Percentiles rank a stretch among this genome's conserved stretches.
Conservation (phyloP, 2,329 filamentous ascomycete species). For the Alternaria brassicicola region DNA sequence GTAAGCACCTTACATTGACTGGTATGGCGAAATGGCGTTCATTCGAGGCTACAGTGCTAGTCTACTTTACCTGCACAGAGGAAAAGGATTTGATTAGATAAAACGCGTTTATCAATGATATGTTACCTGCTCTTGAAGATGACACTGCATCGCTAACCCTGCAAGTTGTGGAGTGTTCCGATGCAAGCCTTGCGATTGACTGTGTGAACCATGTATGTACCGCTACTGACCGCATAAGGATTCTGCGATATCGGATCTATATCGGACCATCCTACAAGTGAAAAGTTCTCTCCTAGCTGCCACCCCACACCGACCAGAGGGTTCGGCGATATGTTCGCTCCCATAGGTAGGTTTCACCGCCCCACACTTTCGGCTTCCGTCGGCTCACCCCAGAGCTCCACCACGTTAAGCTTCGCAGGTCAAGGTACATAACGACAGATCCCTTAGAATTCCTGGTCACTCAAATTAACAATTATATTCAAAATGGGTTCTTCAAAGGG, state of each 20-base stretch:
- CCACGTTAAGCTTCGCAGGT: constrained; percentile 24
- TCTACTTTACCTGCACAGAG: constrained; percentile 7
- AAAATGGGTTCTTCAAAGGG: constrained; percentile 44
- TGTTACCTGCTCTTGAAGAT: background rate
- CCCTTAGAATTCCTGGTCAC: background rate
- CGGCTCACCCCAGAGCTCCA: constrained; percentile 27
- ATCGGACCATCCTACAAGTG: constrained; percentile 18
- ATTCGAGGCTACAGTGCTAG: background rate
- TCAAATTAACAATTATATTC: constrained; percentile 2
- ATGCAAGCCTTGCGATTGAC: constrained; percentile 12
- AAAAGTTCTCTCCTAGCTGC: constrained; percentile 10
- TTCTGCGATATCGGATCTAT: constrained; percentile 34
- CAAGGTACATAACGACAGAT: constrained; percentile 30
- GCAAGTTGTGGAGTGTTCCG: background rate
- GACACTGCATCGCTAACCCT: background rate
- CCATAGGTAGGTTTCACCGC: constrained; percentile 15
- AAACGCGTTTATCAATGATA: constrained; percentile 22
- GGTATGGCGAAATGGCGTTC: constrained; percentile 19
- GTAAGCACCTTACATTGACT: constrained; percentile 17
- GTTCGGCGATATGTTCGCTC: constrained; percentile 12
- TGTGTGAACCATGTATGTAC: constrained; percentile 13
- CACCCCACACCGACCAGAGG: constrained; percentile 10
- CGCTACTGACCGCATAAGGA: constrained; percentile 27
- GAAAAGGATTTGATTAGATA: constrained; percentile 13
- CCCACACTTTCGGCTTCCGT: constrained; percentile 33